Conservation (phyloP, 2,329 filamentous ascomycete genomes). For the Venturia pyrina region DNA sequence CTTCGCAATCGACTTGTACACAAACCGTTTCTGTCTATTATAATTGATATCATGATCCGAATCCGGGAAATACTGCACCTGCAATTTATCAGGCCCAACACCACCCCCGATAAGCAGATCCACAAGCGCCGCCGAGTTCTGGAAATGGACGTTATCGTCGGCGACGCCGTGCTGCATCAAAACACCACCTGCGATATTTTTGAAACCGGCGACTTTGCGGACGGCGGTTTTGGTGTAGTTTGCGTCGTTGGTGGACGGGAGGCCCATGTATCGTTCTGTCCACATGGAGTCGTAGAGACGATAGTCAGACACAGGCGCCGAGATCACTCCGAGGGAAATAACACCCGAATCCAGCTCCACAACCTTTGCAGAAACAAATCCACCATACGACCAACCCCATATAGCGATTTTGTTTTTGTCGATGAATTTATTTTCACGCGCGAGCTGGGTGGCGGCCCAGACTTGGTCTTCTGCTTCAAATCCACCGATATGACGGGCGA, state of each 20-base stretch:
- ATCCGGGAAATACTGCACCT: constrained; percentile 56
- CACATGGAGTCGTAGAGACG: constrained; percentile 63
- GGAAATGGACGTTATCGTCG: constrained; percentile 65
- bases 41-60: constrained; percentile 53
- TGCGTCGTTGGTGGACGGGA: constrained; percentile 41
- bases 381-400: constrained; percentile 61
- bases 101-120: constrained; percentile 51
- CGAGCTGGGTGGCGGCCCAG: constrained; percentile 51
- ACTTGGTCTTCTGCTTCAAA: constrained; percentile 58
- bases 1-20: constrained; percentile 54
- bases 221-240: constrained; percentile 55
- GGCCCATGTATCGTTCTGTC: constrained; percentile 65
- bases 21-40: constrained; percentile 43
- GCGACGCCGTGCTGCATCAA: constrained; percentile 56
- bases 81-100: constrained; percentile 51
- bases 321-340: constrained; percentile 54
- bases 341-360: constrained; percentile 51
- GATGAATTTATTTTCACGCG: constrained; percentile 41
- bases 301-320: constrained; percentile 59
- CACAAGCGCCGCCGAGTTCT: constrained; percentile 52
- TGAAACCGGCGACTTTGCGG: constrained; percentile 49
- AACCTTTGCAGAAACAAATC: constrained; percentile 57
- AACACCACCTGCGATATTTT: constrained; percentile 49
- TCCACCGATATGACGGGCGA: constrained; percentile 50
- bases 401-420: constrained; percentile 52